Conservation (phyloP, 768 basidiomycete genomes). For the Zangia roseola region DNA sequence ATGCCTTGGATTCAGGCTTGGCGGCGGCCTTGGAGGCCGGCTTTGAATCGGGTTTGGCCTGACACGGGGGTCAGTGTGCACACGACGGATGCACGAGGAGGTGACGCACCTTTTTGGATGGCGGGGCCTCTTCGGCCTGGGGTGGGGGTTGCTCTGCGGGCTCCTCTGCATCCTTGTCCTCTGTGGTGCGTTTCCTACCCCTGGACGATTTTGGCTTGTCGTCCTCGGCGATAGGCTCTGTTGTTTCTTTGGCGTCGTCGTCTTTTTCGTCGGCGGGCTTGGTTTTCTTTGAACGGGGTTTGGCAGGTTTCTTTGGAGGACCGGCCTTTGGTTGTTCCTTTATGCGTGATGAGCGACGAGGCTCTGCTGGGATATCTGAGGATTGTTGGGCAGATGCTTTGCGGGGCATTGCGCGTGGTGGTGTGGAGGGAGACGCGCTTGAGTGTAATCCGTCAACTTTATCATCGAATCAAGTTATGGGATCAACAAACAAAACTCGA, state of each 20-base stretch:
- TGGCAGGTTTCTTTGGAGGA: constrained; percentile 57
- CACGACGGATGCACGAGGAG: constrained; percentile 2
- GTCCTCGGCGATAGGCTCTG: constrained; percentile 28
- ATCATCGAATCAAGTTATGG: constrained; percentile 20
- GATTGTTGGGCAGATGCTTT: constrained; percentile 55
- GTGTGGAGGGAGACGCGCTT: constrained; percentile 31
- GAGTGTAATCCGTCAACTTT: constrained; percentile 34
- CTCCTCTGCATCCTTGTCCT: constrained; percentile 40
- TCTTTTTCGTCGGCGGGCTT: constrained; percentile 45
- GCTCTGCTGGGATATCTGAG: constrained; percentile 39
- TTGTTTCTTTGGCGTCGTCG: constrained; percentile 39
- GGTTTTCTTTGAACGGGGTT: constrained; percentile 53
- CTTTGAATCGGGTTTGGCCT: constrained; percentile 47
- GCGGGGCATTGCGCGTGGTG: constrained; percentile 53
- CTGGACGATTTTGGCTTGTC: constrained; percentile 45
- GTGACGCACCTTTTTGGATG: constrained; percentile 61
- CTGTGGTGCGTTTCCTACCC: constrained; percentile 55
- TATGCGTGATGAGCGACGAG: constrained; percentile 74
- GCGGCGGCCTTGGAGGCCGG: constrained; percentile 23
- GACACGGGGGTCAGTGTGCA: background rate
- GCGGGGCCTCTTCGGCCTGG: constrained; percentile 44
- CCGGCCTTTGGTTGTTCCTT: constrained; percentile 66
- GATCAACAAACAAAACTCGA: constrained; percentile 37
- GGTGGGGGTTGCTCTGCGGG: constrained; percentile 35
- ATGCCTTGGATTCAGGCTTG: constrained; percentile 36